Percentiles rank a stretch among this genome's conserved stretches.
Conservation (phyloP, 2,329 filamentous ascomycete species). For the Apiospora rasikravindrae region DNA sequence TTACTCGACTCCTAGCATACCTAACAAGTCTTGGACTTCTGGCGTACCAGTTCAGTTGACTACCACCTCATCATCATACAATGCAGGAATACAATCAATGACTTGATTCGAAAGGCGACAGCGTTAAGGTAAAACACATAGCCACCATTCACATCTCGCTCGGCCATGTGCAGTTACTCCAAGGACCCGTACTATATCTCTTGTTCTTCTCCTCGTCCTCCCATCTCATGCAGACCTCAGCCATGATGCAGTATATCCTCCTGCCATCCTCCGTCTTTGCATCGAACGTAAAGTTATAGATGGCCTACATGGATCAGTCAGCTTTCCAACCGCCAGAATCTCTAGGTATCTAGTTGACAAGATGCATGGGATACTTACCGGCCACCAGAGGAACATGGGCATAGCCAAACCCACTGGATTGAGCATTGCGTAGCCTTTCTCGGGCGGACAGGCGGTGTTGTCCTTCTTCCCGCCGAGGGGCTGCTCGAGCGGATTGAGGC, state of each 20-base stretch:
- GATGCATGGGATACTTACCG: not conserved
- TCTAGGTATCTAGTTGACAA: not conserved
- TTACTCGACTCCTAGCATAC: no score
- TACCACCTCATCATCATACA: no score
- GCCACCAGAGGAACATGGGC: conserved; percentile 21
- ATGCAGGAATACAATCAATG: no score
- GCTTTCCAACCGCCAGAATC: not conserved
- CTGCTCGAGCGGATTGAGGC: conserved; percentile 23
- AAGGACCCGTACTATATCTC: conserved; percentile 20
- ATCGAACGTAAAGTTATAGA: conserved; percentile 24
- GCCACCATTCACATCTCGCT: no score
- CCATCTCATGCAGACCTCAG: conserved; percentile 24
- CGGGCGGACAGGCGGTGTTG: conserved; percentile 24
- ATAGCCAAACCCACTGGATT: conserved; percentile 15
- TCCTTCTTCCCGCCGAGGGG: conserved; percentile 24
- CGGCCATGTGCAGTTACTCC: conserved; percentile 24
- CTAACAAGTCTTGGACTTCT: no score
- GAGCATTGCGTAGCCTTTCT: conserved; percentile 23
- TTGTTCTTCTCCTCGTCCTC: conserved; percentile 22
- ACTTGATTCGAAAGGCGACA: no score
- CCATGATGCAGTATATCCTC: conserved; percentile 24
- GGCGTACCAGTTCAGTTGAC: no score
- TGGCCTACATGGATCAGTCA: conserved; percentile 11
- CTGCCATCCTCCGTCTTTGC: conserved; percentile 23
- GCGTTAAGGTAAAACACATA: no score